Percentiles rank a stretch among this genome's conserved stretches.
Evolutionary conservation across 1,139 yeast species (phyloP).

Genomic region (Sugiyamaella paludigena): DNA sequence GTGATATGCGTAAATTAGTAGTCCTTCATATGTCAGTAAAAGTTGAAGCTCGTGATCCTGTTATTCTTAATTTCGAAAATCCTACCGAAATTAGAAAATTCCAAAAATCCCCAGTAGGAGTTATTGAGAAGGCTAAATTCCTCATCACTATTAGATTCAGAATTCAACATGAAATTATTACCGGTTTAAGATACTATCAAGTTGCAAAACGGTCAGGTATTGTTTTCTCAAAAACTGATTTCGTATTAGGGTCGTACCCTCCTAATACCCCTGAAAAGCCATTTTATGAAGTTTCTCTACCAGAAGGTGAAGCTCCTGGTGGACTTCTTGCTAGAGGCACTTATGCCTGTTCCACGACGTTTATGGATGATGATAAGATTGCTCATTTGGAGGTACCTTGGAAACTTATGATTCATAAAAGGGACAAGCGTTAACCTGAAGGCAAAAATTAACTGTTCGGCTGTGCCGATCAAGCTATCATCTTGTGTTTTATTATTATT

Average conservation of each 20-base stretch:
- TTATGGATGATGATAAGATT: slow-evolving; percentile 81
- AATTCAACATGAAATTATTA: slow-evolving; percentile 86
- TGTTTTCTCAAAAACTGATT: slow-evolving; percentile 80
- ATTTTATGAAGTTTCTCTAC: slow-evolving; percentile 63
- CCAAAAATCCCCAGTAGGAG: slow-evolving; percentile 60
- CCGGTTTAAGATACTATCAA: slow-evolving; percentile 86
- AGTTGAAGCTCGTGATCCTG: slow-evolving; percentile 54
- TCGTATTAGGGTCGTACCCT: slow-evolving; percentile 86
- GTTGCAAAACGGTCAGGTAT: slow-evolving; percentile 84
- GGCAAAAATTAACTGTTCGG: neutral
- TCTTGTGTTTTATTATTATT: neutral
- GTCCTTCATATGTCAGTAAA: slow-evolving; percentile 71
- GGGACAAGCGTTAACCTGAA: slow-evolving; percentile 1
- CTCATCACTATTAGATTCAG: slow-evolving; percentile 73
- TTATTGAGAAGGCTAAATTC: slow-evolving; percentile 77
- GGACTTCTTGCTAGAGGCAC: slow-evolving; percentile 87
- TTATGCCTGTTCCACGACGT: slow-evolving; percentile 77
- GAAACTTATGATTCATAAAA: slow-evolving; percentile 75
- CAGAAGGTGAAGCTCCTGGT: slow-evolving; percentile 91
- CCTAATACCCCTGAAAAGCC: slow-evolving; percentile 87
- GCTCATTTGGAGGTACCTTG: slow-evolving; percentile 77
- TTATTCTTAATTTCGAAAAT: slow-evolving; percentile 56
- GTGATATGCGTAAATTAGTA: slow-evolving; percentile 75
- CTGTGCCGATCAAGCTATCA: neutral
- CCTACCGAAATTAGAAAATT: slow-evolving; percentile 39